Evolutionary conservation across 2,329 filamentous ascomycete genomes (phyloP).

Genomic region (Niveomyces coronatus): DNA sequence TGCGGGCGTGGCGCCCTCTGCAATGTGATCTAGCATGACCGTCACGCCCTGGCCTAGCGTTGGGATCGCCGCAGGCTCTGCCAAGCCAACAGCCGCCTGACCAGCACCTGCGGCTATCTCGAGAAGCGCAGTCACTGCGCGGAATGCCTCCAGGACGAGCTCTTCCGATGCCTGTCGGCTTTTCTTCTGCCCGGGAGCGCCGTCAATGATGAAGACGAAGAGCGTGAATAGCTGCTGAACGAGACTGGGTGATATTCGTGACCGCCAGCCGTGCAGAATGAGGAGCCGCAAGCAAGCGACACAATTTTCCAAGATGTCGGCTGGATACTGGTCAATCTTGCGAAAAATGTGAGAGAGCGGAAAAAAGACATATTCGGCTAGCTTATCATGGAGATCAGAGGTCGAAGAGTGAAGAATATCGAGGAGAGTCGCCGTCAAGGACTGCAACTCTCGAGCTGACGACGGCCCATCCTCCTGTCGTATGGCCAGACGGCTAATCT

Average conservation of each 20-base stretch:
- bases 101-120: conserved; percentile 42
- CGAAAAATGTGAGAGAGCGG: conserved; percentile 81
- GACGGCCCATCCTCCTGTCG: conserved; percentile 32
- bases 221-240: conserved; percentile 79
- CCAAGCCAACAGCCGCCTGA: conserved; percentile 37
- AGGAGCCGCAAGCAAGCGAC: conserved; percentile 67
- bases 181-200: conserved; percentile 45
- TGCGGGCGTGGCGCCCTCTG: conserved; percentile 50
- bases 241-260: conserved; percentile 58
- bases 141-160: conserved; percentile 59
- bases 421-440: conserved; percentile 35
- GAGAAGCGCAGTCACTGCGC: conserved; percentile 58
- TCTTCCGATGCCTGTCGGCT: conserved; percentile 55
- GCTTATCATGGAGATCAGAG: conserved; percentile 58
- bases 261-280: conserved; percentile 69
- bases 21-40: conserved; percentile 65
- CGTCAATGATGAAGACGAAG: conserved; percentile 70
- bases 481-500: conserved; percentile 47
- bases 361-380: conserved; percentile 93
- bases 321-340: conserved; percentile 59
- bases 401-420: conserved; percentile 36
- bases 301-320: conserved; percentile 62
- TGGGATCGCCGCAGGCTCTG: conserved; percentile 54
- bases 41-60: conserved; percentile 75
- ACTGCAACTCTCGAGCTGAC: conserved; percentile 32